Conservation (phyloP, 306 rosid genomes). For the Quercus variabilis region DNA sequence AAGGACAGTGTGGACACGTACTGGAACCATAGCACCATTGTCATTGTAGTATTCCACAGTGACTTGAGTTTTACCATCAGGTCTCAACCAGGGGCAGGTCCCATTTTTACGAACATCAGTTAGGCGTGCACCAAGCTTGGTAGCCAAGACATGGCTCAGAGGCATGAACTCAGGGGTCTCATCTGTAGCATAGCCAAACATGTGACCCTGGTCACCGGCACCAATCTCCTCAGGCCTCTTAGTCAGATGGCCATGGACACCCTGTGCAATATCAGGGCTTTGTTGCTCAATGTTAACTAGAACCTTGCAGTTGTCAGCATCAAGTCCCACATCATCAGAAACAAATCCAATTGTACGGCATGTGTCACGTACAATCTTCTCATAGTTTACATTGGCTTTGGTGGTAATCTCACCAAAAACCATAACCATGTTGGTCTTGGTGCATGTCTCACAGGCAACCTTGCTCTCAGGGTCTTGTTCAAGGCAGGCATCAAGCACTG, state of each 20-base stretch:
- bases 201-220: conserved; percentile 67
- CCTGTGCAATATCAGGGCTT: conserved; percentile 63
- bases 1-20: conserved; percentile 59
- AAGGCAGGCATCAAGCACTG: conserved; percentile 65
- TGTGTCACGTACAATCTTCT: conserved; percentile 55
- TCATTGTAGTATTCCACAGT: conserved; percentile 60
- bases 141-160: conserved; percentile 65
- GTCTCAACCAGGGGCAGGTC: conserved; percentile 62
- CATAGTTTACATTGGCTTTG: conserved; percentile 50
- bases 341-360: conserved; percentile 47
- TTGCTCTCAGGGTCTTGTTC: conserved; percentile 64
- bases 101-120: conserved; percentile 57
- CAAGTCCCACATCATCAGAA: conserved; percentile 57
- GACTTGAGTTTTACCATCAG: conserved; percentile 67
- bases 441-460: conserved; percentile 66
- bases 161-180: conserved; percentile 70
- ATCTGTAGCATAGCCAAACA: conserved; percentile 68
- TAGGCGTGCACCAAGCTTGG: conserved; percentile 61
- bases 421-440: conserved; percentile 69
- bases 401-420: conserved; percentile 72
- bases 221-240: conserved; percentile 62
- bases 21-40: conserved; percentile 56
- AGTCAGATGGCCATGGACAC: conserved; percentile 60
- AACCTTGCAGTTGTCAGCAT: conserved; percentile 60
- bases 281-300: conserved; percentile 55